Percentiles rank a stretch among this genome's conserved stretches.
Evolutionary conservation across 225 moss, liverwort and hornwort genomes (phyloP).

Genomic region (Polytrichum formosum): DNA sequence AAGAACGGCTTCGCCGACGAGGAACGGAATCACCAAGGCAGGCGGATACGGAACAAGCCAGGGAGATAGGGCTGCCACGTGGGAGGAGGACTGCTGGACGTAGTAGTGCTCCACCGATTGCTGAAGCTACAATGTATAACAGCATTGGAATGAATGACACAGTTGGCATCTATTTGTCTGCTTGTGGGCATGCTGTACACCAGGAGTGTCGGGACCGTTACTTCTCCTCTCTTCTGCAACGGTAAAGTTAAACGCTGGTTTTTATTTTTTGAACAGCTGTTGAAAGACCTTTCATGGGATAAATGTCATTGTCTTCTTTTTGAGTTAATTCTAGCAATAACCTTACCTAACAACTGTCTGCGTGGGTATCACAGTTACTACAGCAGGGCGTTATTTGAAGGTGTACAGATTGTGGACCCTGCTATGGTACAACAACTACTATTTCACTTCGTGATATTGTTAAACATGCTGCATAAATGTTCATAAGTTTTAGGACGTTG

Average conservation of each 20-base stretch:
- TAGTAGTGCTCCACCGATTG: constrained; percentile 38
- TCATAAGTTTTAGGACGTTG: too few relatives aligned
- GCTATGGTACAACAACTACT: constrained; percentile 52
- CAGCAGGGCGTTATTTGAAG: constrained; percentile 90
- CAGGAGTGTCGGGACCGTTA: constrained; percentile 96
- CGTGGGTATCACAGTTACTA: constrained; percentile 54
- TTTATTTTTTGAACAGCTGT: neutral
- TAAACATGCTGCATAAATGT: too few relatives aligned
- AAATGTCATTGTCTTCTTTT: too few relatives aligned
- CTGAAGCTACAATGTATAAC: constrained; percentile 59
- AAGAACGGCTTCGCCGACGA: constrained; percentile 58
- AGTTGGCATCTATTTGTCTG: constrained; percentile 80
- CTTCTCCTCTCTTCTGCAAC: constrained; percentile 83
- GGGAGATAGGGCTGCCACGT: constrained; percentile 54
- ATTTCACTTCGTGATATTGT: too few relatives aligned
- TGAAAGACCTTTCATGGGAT: too few relatives aligned
- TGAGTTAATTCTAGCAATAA: too few relatives aligned
- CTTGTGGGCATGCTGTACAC: constrained; percentile 97
- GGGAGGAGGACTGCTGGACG: constrained; percentile 66
- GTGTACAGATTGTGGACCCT: constrained; percentile 86
- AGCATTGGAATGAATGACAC: constrained; percentile 69
- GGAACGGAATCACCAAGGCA: constrained; percentile 59
- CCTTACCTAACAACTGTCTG: neutral
- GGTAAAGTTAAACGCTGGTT: constrained; percentile 26
- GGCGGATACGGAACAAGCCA: constrained; percentile 56